These are phyloP conservation scores for Backusella tarrabulga DNA, from an alignment of 192 early-diverging fungal genomes.

Conservation along the genomic window DNA sequence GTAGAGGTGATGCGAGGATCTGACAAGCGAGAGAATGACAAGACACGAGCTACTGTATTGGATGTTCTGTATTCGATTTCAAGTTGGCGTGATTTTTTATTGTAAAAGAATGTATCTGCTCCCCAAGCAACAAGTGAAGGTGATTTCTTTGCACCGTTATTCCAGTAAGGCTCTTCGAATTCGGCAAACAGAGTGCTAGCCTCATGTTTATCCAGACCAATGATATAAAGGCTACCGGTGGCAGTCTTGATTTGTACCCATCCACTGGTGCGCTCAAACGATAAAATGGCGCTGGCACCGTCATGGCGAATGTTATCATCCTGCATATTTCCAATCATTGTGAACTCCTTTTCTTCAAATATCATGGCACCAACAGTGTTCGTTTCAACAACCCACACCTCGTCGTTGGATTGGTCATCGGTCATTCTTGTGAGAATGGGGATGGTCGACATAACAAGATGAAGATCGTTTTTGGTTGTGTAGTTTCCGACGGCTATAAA, in stretches of 20 bases:
- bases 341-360: conserved; percentile 48
- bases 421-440: conserved; percentile 46
- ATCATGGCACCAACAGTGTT: conserved; percentile 58
- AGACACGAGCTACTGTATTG: conserved; percentile 35
- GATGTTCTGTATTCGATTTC: conserved; percentile 32
- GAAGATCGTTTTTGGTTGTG: conserved; percentile 44
- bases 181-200: conserved; percentile 48
- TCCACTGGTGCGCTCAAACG: conserved; percentile 36
- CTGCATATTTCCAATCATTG: conserved; percentile 37
- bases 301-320: conserved; percentile 17
- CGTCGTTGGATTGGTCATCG: conserved; percentile 26
- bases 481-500: conserved; percentile 68
- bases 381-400: conserved; percentile 65
- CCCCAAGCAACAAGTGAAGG: conserved; percentile 52
- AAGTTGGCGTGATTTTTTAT: conserved; percentile 19
- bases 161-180: conserved; percentile 47
- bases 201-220: conserved; percentile 22
- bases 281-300: conserved; percentile 27
- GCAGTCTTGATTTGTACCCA: conserved; percentile 24
- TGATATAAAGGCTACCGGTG: conserved; percentile 27
- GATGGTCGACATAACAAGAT: conserved; percentile 54
- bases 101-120: conserved; percentile 41
- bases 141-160: conserved; percentile 9
- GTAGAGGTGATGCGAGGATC: conserved; percentile 5
- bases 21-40: conserved; percentile 26